These are phyloP conservation scores for Ensete glaucum DNA, from an alignment of 176 grass and related monocot genomes.

Conservation along the genomic window DNA sequence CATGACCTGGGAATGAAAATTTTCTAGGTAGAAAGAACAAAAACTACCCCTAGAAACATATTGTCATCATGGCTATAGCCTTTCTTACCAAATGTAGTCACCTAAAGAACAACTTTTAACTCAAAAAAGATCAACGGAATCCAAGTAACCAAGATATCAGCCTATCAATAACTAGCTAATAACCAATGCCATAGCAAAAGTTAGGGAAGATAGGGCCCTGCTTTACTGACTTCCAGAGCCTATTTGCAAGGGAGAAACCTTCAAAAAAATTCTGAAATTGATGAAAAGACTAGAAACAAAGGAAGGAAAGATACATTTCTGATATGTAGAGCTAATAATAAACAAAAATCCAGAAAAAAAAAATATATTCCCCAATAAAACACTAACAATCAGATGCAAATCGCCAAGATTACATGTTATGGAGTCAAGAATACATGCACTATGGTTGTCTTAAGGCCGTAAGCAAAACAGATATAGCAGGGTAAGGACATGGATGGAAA, in stretches of 20 bases:
- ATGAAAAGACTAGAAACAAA: not conserved
- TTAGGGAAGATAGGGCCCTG: not conserved
- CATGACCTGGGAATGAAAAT: not conserved
- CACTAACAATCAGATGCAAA: not conserved
- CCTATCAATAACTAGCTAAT: not conserved
- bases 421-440: too few species aligned
- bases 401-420: too few species aligned
- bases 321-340: not conserved
- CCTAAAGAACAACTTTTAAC: not conserved
- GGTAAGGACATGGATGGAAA: too few species aligned
- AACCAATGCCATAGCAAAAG: not conserved
- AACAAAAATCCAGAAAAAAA: not conserved
- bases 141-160: not conserved
- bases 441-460: too few species aligned
- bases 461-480: too few species aligned
- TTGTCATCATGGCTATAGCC: not conserved
- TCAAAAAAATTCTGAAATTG: not conserved
- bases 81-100: not conserved
- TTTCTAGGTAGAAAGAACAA: not conserved
- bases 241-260: not conserved
- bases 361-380: not conserved
- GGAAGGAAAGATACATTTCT: not conserved
- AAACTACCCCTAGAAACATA: not conserved
- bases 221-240: not conserved
- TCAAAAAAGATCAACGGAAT: not conserved